These are phyloP conservation scores for Canavalia ensiformis DNA, from an alignment of 306 rosid species.

Conservation along the genomic window DNA sequence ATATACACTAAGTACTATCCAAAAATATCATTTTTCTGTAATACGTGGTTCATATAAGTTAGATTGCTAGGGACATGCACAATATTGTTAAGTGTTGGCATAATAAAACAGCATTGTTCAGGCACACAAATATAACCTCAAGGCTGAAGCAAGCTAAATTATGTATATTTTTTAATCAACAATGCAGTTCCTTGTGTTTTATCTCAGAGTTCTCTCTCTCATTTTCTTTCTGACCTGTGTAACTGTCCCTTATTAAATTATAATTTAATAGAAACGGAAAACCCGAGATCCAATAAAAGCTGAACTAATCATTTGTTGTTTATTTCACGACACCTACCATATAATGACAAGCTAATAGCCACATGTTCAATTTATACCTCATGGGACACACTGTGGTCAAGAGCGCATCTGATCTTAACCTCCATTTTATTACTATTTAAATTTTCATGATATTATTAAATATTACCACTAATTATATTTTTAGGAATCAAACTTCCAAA, in stretches of 20 bases:
- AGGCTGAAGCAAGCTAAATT: background rate
- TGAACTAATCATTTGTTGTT: conserved; percentile 54
- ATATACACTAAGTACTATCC: background rate
- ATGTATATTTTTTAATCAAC: background rate
- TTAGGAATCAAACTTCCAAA: conserved; percentile 43
- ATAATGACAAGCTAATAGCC: conserved; percentile 35
- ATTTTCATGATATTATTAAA: conserved; percentile 17
- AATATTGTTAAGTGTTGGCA: conserved; percentile 1
- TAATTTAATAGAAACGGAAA: conserved; percentile 23
- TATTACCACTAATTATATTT: conserved; percentile 30
- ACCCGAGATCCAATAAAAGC: conserved; percentile 52
- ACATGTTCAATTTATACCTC: conserved; percentile 35
- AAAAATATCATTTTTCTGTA: background rate
- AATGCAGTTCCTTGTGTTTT: background rate
- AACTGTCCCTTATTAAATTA: conserved; percentile 27
- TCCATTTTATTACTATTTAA: conserved; percentile 21
- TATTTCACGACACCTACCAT: conserved; percentile 45
- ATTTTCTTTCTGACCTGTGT: background rate
- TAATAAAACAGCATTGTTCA: conserved; percentile 24
- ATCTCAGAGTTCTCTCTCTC: background rate
- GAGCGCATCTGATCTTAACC: conserved; percentile 44
- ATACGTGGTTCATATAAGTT: background rate
- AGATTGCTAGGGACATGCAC: background rate
- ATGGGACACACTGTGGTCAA: conserved; percentile 44
- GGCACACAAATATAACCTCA: background rate